These are phyloP conservation scores for Lecanoromycetidae sp. DNA, from an alignment of 2,329 filamentous ascomycete species.

Conservation along the genomic window DNA sequence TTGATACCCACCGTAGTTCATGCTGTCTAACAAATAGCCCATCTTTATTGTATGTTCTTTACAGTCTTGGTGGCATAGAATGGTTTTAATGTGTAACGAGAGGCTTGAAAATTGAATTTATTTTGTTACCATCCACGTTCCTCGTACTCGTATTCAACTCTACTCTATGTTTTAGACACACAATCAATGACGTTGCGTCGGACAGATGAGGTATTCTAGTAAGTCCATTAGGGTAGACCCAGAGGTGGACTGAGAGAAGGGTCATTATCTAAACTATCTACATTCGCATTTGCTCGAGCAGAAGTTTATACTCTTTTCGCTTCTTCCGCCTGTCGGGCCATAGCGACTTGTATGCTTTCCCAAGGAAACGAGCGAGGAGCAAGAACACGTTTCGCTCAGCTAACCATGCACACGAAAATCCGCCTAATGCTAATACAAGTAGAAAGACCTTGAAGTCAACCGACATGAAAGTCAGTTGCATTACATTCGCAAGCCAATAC, in stretches of 20 bases:
- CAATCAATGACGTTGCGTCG: too few relatives aligned
- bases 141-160: constrained; percentile 7
- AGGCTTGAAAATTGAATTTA: too few relatives aligned
- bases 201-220: too few relatives aligned
- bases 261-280: constrained; percentile 15
- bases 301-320: constrained; percentile 77
- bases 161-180: too few relatives aligned
- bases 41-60: too few relatives aligned
- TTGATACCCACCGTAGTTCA: constrained; percentile 16
- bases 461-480: constrained; percentile 76
- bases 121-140: too few relatives aligned
- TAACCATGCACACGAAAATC: constrained; percentile 56
- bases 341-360: constrained; percentile 46
- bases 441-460: constrained; percentile 61
- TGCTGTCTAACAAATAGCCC: neutral
- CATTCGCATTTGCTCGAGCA: constrained; percentile 51
- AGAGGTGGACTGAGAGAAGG: too few relatives aligned
- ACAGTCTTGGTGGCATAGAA: too few relatives aligned
- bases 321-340: constrained; percentile 53
- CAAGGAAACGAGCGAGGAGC: constrained; percentile 54
- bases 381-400: constrained; percentile 63
- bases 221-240: too few relatives aligned
- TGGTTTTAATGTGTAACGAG: too few relatives aligned
- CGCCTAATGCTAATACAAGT: constrained; percentile 54
- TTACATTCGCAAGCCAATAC: constrained; percentile 55